phyloP scores from a whole-genome alignment of 805 yeast species.

The Lachancea sp. region DNA sequence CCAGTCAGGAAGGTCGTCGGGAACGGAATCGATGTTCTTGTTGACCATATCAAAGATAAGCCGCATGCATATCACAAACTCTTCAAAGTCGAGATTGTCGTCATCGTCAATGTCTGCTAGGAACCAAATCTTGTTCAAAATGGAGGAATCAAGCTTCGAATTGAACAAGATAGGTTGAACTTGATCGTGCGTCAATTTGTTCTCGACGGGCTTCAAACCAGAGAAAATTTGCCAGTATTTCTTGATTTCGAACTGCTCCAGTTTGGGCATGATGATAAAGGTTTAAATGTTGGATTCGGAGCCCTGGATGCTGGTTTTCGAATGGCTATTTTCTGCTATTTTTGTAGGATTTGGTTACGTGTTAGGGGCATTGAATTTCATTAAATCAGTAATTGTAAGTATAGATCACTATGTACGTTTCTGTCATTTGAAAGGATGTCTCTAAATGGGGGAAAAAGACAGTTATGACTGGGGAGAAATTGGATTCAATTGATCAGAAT shows the following conservation, averaged over 20 bases:
- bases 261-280: slow-evolving; percentile 43
- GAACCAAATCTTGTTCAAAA: slow-evolving; percentile 83
- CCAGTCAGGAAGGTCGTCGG: slow-evolving; percentile 80
- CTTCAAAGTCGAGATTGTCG: slow-evolving; percentile 91
- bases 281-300: neutral
- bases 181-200: slow-evolving; percentile 76
- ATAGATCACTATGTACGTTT: neutral
- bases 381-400: neutral
- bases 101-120: slow-evolving; percentile 89
- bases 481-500: no score
- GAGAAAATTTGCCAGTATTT: slow-evolving; percentile 97
- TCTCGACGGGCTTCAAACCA: slow-evolving; percentile 76
- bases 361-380: neutral
- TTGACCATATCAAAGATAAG: slow-evolving; percentile 87
- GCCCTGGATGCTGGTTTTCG: neutral
- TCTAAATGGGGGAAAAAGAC: no score
- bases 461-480: no score
- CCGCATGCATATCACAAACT: slow-evolving; percentile 96
- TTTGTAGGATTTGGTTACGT: neutral
- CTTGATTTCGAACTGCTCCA: slow-evolving; percentile 92
- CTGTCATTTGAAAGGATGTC: neutral
- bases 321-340: neutral
- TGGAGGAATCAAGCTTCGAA: slow-evolving; percentile 72
- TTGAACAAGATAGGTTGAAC: slow-evolving; percentile 84
- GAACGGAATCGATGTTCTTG: slow-evolving; percentile 55